Base-by-base conservation (phyloP, 139 green algal species). In the Raphidocelis subcapitata region DNA sequence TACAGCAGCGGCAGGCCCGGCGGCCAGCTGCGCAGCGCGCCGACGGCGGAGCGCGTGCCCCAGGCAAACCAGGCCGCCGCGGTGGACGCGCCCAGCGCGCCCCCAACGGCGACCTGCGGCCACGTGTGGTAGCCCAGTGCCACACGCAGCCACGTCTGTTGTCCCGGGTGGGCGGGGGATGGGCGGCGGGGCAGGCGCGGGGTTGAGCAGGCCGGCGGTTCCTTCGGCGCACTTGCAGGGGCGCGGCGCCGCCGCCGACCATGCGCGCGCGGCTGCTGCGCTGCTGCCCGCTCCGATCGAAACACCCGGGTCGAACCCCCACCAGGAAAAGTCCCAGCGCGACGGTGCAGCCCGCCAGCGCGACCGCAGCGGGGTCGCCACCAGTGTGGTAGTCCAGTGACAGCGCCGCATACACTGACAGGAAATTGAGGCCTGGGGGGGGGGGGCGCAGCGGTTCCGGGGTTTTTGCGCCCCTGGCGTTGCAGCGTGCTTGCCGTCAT, bases 81-180 rank as follows among this genome's bases (percentile, higher is more conserved):
- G 1, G 73, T 83, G 49, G 35, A 60, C 36, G 65, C 67, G 5
- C 88, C 88, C 29, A 93, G 64, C 1, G 49, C 18, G 60, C 75
- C 84, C 2, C 90, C 90, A 5, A 88, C 89, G 1, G 82, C 8
- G 18, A 94, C 85, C 69, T 95, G 90, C 0, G 82, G 73, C 23
- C 69, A 46, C 2, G 87, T 94, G 80, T 95, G 90, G 49, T 86
- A 94, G 5, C 89, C 88, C 2, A 89, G 65, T 0, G 62, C 36
- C 18, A 94, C 88, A 1, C 89, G 72, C 32, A 94, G 81, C 81
- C 85, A 93, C 0, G 85, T 84, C 79, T 91, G 77, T 41, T 8
- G 41, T 8, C 8, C 8, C 41, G 12, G 12, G 41, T 12, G 41
- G 41, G 41, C 41, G 41, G 8, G 8, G 41, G 8, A 12, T 49